Percentiles rank a stretch among this genome's conserved stretches.
These are phyloP conservation scores for Penicillium goetzii DNA, from an alignment of 495 filamentous ascomycete genomes.

Conservation along the genomic window DNA sequence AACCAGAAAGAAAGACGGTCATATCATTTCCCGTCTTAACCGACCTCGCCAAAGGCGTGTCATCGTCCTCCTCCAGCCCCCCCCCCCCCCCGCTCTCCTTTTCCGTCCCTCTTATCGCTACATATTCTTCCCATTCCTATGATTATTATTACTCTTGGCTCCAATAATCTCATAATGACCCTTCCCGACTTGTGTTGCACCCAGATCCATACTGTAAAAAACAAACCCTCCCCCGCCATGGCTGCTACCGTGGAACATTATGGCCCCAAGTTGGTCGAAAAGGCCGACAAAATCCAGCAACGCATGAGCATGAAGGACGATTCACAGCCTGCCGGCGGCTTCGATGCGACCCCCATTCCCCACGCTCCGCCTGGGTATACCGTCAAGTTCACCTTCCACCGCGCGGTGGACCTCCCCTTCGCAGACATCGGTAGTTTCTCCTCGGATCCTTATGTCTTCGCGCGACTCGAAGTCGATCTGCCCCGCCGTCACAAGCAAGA, in stretches of 20 bases:
- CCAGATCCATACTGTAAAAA: background rate
- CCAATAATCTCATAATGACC: background rate
- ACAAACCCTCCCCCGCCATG: constrained; percentile 20
- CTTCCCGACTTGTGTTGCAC: background rate
- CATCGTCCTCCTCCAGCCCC: background rate
- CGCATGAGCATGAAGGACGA: constrained; percentile 43
- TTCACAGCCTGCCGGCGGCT: constrained; percentile 70
- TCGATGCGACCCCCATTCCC: constrained; percentile 76
- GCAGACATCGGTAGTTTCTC: constrained; percentile 77
- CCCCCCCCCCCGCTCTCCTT: background rate
- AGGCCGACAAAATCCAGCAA: constrained; percentile 61
- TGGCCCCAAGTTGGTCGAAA: constrained; percentile 56
- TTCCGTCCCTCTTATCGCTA: background rate
- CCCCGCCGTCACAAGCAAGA: constrained; percentile 80
- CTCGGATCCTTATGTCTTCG: constrained; percentile 81
- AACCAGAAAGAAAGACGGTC: background rate
- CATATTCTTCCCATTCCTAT: background rate
- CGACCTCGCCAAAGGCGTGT: background rate
- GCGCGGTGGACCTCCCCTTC: constrained; percentile 76
- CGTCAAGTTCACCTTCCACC: constrained; percentile 81
- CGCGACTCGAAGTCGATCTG: constrained; percentile 64
- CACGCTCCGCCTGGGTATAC: constrained; percentile 75
- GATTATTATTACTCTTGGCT: background rate
- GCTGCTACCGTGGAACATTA: constrained; percentile 38
- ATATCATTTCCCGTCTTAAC: background rate